Conservation (phyloP, 116 monocot species). For the Thalassia testudinum region DNA sequence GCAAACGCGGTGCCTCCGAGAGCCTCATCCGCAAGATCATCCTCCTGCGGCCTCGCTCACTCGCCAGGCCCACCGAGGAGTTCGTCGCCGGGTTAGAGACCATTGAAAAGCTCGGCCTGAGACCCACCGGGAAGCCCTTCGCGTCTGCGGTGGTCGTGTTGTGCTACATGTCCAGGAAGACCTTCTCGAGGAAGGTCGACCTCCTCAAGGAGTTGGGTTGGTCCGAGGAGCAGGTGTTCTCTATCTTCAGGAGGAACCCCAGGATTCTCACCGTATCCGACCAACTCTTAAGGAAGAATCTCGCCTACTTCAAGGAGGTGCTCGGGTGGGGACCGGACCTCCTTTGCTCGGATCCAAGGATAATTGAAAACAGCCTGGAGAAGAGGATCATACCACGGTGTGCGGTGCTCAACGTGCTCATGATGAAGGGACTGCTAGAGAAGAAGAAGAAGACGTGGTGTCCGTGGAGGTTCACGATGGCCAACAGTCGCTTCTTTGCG, state of each 20-base stretch:
- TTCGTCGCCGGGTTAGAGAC: background rate
- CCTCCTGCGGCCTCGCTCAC: background rate
- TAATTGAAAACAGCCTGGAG: background rate
- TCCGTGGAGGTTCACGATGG: too few species aligned
- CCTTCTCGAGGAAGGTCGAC: background rate
- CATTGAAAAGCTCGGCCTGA: background rate
- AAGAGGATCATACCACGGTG: slow-evolving; percentile 7
- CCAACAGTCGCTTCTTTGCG: too few species aligned
- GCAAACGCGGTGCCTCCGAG: background rate
- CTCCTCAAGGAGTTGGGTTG: too few species aligned
- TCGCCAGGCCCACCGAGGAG: background rate
- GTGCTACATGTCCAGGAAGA: background rate
- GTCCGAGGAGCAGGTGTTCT: too few species aligned
- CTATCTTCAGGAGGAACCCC: background rate
- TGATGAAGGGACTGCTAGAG: too few species aligned
- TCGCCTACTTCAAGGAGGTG: slow-evolving; percentile 1
- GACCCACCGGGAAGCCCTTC: background rate
- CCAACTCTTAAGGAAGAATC: background rate
- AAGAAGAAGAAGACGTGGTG: background rate
- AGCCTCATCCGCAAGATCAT: background rate
- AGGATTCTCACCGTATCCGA: background rate
- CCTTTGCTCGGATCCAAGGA: background rate
- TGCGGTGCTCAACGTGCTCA: background rate
- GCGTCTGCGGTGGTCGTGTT: background rate
- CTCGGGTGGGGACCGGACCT: too few species aligned